Evolutionary conservation across 78 protist genomes (phyloP), one percentile per base, ranked within the genome.

Genomic region (Corallochytrium limacisporum): DNA sequence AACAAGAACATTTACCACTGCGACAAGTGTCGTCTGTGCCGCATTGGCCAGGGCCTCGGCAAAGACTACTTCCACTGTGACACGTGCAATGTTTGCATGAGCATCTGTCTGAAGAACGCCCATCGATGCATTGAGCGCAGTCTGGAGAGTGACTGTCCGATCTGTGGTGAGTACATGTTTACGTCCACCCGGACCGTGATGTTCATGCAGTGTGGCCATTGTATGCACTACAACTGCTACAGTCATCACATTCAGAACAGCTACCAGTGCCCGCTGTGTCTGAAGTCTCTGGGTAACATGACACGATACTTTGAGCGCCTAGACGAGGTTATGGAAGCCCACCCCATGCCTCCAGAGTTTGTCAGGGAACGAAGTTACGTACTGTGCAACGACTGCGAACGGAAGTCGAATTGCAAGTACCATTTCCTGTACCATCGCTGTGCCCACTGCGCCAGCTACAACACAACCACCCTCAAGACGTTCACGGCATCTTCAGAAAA

Each of bases 151-250:
- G 53, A 69, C 49, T 82, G 88, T 47, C 88, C 88, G 18, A 43
- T 82, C 15, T 82, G 88, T 59, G 1, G 46, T 44, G 81, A 82
- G 20, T 77, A 51, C 77, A 43, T 82, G 69, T 82, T 82, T 56
- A 38, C 56, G 9, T 54, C 72, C 36, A 40, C 69, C 47, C 54
- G 31, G 13, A 6, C 68, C 35, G 15, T 62, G 28, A 1, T 31
- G 22, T 4, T 76, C 32, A 40, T 69, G 39, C 24, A 39, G 31
- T 82, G 88, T 54, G 88, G 88, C 24, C 88, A 82, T 59, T 36
- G 72, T 38, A 42, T 82, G 2, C 88, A 82, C 57, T 4, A 3
- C 7, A 0, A 7, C 50, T 82, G 88, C 65, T 60, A 63, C 53
- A 26, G 44, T 0, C 28, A 56, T 26, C 70, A 69, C 13, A 7